A percentile compares a stretch with the other conserved stretches of the same genome.
phyloP scores from a whole-genome alignment of 176 grass and related monocot genomes.

The Bothriochloa decipiens region DNA sequence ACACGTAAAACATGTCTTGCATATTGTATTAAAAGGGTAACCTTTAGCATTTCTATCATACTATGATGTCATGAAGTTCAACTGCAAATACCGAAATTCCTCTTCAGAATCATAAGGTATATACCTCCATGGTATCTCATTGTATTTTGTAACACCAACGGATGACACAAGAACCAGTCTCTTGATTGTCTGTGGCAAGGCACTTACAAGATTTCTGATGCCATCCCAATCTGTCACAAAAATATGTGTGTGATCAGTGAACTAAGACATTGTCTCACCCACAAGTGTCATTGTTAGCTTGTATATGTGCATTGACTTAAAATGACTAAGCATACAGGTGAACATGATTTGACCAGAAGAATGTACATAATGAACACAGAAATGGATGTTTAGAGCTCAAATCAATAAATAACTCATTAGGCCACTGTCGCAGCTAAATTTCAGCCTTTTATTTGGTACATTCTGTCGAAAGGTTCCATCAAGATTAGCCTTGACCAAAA shows the following conservation, averaged over 20 bases:
- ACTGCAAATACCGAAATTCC: not conserved
- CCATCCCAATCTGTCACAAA: slow-evolving; percentile 80
- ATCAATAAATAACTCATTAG: slow-evolving; percentile 13
- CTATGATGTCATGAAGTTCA: slow-evolving; percentile 26
- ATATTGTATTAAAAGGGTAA: not conserved
- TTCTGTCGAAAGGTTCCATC: not conserved
- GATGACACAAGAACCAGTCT: slow-evolving; percentile 87
- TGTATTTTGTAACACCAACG: slow-evolving; percentile 92
- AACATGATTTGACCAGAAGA: slow-evolving; percentile 9
- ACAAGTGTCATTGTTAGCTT: not conserved
- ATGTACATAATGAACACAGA: not conserved
- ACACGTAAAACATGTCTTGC: not conserved
- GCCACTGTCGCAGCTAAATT: not conserved
- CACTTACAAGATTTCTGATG: slow-evolving; percentile 75
- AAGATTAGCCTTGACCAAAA: not conserved
- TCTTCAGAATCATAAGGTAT: slow-evolving; percentile 24
- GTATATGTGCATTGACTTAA: not conserved
- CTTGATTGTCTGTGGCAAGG: slow-evolving; percentile 59
- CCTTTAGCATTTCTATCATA: not conserved
- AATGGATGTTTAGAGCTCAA: not conserved
- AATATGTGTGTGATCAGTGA: slow-evolving; percentile 24
- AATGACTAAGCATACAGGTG: not conserved
- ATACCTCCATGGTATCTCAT: slow-evolving; percentile 96
- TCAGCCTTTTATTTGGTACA: not conserved
- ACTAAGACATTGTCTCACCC: not conserved